Conservation (phyloP, 2,329 filamentous ascomycete genomes). For the Pseudogymnoascus sp. region DNA sequence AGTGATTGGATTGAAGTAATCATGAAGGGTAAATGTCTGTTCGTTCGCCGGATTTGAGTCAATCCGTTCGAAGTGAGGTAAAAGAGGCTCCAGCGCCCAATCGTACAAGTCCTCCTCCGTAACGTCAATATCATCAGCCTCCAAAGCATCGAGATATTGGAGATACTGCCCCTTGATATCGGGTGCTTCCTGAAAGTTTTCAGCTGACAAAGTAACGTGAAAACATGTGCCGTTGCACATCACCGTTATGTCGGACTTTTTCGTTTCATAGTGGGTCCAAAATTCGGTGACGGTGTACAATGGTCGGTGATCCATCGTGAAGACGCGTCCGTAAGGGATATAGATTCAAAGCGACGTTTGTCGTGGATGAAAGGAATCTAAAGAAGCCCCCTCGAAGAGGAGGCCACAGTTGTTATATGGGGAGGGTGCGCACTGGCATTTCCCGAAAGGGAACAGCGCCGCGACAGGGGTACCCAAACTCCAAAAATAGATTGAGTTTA, state of each 20-base stretch:
- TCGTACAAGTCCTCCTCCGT: slow-evolving; percentile 18
- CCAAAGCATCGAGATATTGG: slow-evolving; percentile 13
- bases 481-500: no score
- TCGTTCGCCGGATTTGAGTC: slow-evolving; percentile 16
- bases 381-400: neutral
- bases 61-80: slow-evolving; percentile 15
- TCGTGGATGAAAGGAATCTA: neutral
- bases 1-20: slow-evolving; percentile 15
- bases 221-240: slow-evolving; percentile 15
- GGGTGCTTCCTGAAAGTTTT: slow-evolving; percentile 16
- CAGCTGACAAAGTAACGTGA: slow-evolving; percentile 15
- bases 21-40: slow-evolving; percentile 15
- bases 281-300: neutral
- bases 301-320: neutral
- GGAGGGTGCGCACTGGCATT: neutral
- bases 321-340: no score
- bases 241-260: neutral
- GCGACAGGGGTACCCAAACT: neutral
- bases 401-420: neutral
- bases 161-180: slow-evolving; percentile 17
- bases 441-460: neutral
- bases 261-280: neutral
- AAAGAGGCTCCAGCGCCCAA: slow-evolving; percentile 16
- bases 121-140: slow-evolving; percentile 12
- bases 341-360: neutral